Base-by-base conservation (phyloP, 2,329 filamentous ascomycete genomes). In the Fonsecaea erecta region DNA sequence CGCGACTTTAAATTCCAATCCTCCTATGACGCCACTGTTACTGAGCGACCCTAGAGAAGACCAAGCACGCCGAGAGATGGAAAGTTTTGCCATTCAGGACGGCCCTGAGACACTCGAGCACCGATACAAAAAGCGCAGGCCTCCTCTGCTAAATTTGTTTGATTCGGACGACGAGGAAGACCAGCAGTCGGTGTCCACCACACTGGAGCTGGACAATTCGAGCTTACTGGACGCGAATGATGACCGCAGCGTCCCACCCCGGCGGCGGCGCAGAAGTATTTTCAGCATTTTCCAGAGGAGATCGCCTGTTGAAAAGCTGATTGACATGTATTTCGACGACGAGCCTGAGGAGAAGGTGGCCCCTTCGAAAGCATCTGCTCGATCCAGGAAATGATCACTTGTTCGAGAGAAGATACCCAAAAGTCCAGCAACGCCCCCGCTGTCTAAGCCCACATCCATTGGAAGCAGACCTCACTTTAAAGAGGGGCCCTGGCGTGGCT, bases 261-360 rank as follows among this genome's bases (percentile, higher is more conserved):
- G 56, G 18, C 56, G 60, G 21, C 65, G 68, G 18, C 62, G 40
- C 16, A 67, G 62, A 53, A 70, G 68, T 56, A 58, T 71, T 18
- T 55, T 70, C 59, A 66, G 59, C 37, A 58, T 65, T 11, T 68
- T 71, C 34, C 63, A 68, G 52, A 63, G 53, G 40, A 69, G 43
- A 52, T 66, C 65, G 16, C 62, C 65, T 7, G 65, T 70, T 12
- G 68, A 70, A 57, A 65, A 62, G 59, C 53, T 70, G 51, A 68
- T 71, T 16, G 70, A 71, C 30, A 60, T 71, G 56, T 71, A 70
- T 46, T 58, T 71, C 30, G 65, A 68, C 16, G 66, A 71, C 12
- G 63, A 68, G 30, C 52, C 46, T 6, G 63, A 61, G n/a, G 62
- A 60, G 48, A 64, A 63, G 37, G 34, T 56, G 18, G 12, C 32